Percentiles rank a stretch among this genome's conserved stretches.
Evolutionary conservation across 179 eudicot species (phyloP).

Genomic region (Patellifolia procumbens): DNA sequence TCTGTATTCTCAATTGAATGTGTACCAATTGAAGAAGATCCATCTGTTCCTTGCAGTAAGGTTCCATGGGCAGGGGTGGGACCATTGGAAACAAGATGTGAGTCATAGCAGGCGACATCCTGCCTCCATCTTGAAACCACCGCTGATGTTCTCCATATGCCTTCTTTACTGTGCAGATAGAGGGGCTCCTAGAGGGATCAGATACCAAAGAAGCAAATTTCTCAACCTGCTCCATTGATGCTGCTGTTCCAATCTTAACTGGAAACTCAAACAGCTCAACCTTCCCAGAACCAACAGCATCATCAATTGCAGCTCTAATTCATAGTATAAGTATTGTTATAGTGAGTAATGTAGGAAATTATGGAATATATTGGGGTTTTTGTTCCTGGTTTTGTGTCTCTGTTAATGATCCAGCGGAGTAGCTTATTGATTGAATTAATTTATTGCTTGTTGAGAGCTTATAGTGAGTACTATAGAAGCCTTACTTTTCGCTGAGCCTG

Average conservation of each 20-base stretch:
- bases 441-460: no score
- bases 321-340: no score
- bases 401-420: no score
- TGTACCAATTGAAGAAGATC: conserved; percentile 18
- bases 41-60: conserved; percentile 18
- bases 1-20: conserved; percentile 28
- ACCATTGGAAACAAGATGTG: conserved; percentile 33
- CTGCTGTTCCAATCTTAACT: conserved; percentile 78
- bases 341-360: no score
- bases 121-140: conserved; percentile 96
- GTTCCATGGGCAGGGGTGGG: conserved; percentile 31
- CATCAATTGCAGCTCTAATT: conserved; percentile 48
- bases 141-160: conserved; percentile 81
- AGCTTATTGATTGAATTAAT: no score
- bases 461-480: no score
- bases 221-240: conserved; percentile 88
- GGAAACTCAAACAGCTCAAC: conserved; percentile 72
- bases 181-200: conserved; percentile 63
- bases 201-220: conserved; percentile 70
- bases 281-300: conserved; percentile 62
- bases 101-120: conserved; percentile 47
- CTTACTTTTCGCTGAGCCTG: background rate
- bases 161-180: conserved; percentile 93
- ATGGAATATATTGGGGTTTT: no score
- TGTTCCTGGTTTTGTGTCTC: no score